Evolutionary conservation across 2,329 filamentous ascomycete genomes (phyloP).

Genomic region (Ophiostoma populinum): DNA sequence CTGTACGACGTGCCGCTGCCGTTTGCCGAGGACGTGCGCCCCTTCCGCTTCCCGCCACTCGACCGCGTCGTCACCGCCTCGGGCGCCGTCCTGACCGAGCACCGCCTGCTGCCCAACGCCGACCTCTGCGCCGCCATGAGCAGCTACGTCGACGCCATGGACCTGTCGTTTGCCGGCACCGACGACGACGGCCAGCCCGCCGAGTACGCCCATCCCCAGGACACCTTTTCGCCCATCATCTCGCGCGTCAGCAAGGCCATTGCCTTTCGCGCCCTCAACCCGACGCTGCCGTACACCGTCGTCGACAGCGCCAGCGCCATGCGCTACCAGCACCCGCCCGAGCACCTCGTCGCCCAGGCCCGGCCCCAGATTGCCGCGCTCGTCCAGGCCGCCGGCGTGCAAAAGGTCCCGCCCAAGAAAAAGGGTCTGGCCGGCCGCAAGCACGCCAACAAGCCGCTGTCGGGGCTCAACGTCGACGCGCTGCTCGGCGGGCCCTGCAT

Average conservation of each 20-base stretch:
- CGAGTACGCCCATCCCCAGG: conserved; percentile 65
- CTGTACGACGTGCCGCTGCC: conserved; percentile 81
- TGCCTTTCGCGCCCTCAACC: conserved; percentile 61
- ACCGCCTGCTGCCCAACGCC: conserved; percentile 64
- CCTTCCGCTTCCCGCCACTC: conserved; percentile 81
- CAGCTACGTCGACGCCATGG: conserved; percentile 86
- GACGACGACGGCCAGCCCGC: conserved; percentile 52
- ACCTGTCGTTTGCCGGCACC: conserved; percentile 51
- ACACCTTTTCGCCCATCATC: conserved; percentile 70
- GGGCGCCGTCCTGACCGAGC: conserved; percentile 61
- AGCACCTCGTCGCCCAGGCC: conserved; percentile 43
- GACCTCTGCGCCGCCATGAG: conserved; percentile 69
- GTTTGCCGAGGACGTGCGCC: conserved; percentile 79
- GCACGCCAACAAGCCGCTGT: conserved; percentile 54
- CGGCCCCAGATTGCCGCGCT: conserved; percentile 43
- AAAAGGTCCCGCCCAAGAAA: conserved; percentile 70
- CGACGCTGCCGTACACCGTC: conserved; percentile 44
- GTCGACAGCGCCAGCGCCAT: conserved; percentile 43
- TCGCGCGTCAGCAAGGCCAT: conserved; percentile 81
- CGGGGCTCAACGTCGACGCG: conserved; percentile 71
- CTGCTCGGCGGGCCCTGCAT: conserved; percentile 35
- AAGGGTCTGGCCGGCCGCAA: conserved; percentile 58
- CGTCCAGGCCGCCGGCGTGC: conserved; percentile 56
- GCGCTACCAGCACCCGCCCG: conserved; percentile 56
- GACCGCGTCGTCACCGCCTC: conserved; percentile 78